Evolutionary conservation across 2,329 filamentous ascomycete genomes (phyloP).

Genomic region (Tolypocladium tundrense): DNA sequence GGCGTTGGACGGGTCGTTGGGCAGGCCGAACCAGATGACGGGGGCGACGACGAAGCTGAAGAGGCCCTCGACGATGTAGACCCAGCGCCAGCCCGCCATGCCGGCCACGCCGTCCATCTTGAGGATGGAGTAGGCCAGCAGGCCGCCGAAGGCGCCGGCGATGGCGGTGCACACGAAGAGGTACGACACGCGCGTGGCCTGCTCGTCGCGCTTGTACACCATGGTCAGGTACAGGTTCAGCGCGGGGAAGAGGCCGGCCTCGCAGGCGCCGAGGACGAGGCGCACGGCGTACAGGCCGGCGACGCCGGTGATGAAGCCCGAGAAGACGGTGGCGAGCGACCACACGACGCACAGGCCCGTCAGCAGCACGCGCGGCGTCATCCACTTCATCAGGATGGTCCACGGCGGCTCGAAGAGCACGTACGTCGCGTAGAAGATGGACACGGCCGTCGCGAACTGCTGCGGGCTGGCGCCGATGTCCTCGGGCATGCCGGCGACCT

Average conservation of each 20-base stretch:
- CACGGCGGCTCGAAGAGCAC: constrained; percentile 19
- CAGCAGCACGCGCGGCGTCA: constrained; percentile 21
- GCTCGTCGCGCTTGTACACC: constrained; percentile 35
- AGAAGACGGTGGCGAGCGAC: constrained; percentile 16
- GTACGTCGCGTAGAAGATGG: constrained; percentile 21
- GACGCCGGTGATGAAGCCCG: constrained; percentile 18
- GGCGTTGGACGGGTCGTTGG: constrained; percentile 33
- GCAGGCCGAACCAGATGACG: constrained; percentile 34
- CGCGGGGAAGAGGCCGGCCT: constrained; percentile 14
- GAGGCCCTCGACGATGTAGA: constrained; percentile 40
- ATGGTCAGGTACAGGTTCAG: constrained; percentile 16
- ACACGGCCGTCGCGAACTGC: constrained; percentile 20
- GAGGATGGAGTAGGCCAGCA: constrained; percentile 36
- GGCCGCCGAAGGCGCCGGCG: constrained; percentile 28
- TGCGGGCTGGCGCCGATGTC: constrained; percentile 19
- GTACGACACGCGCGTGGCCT: constrained; percentile 43
- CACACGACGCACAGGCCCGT: constrained; percentile 15
- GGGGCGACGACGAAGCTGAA: constrained; percentile 30
- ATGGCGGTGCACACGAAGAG: constrained; percentile 37
- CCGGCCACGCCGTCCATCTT: constrained; percentile 35
- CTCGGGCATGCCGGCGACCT: constrained; percentile 21
- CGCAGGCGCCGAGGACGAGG: constrained; percentile 13
- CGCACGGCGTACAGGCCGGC: constrained; percentile 14
- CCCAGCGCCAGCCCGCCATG: constrained; percentile 36
- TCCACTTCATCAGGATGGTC: constrained; percentile 20